These are phyloP conservation scores for Cyberlindnera veronae DNA, from an alignment of 805 yeast genomes.

Conservation along the genomic window DNA sequence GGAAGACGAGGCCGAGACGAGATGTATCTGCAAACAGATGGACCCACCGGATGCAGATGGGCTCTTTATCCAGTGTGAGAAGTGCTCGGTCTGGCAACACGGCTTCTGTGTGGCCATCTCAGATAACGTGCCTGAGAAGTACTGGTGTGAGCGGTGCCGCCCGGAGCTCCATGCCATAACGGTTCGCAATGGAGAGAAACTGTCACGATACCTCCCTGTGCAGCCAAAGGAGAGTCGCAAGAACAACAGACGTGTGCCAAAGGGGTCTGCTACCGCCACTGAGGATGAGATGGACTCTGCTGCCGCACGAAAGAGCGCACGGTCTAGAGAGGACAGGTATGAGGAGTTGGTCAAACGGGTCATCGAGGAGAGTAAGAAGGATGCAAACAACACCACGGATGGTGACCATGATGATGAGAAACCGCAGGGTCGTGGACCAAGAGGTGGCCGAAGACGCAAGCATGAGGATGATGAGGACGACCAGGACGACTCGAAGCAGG, in stretches of 20 bases:
- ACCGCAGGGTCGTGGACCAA: constrained; percentile 6
- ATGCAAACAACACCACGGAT: constrained; percentile 29
- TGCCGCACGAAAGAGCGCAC: constrained; percentile 13
- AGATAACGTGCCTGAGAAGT: constrained; percentile 82
- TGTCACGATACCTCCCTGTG: constrained; percentile 47
- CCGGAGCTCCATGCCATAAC: constrained; percentile 74
- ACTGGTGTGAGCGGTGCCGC: constrained; percentile 90
- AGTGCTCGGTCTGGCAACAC: constrained; percentile 96
- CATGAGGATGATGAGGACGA: constrained; percentile 5
- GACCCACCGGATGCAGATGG: constrained; percentile 53
- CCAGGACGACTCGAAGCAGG: background rate
- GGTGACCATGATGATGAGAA: constrained; percentile 11
- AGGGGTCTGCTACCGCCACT: constrained; percentile 5
- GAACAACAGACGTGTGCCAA: constrained; percentile 22
- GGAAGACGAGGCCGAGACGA: constrained; percentile 42
- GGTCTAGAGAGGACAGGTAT: constrained; percentile 35
- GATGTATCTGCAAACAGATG: constrained; percentile 41
- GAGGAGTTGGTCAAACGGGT: constrained; percentile 40
- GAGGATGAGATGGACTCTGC: constrained; percentile 17
- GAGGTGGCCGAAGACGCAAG: constrained; percentile 12
- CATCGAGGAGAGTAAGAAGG: constrained; percentile 37
- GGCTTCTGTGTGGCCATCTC: constrained; percentile 90
- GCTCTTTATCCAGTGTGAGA: constrained; percentile 79
- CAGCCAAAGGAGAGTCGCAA: constrained; percentile 31
- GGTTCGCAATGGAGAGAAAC: constrained; percentile 44